Conservation (phyloP, 2,329 filamentous ascomycete species). For the Cladosporium halotolerans region DNA sequence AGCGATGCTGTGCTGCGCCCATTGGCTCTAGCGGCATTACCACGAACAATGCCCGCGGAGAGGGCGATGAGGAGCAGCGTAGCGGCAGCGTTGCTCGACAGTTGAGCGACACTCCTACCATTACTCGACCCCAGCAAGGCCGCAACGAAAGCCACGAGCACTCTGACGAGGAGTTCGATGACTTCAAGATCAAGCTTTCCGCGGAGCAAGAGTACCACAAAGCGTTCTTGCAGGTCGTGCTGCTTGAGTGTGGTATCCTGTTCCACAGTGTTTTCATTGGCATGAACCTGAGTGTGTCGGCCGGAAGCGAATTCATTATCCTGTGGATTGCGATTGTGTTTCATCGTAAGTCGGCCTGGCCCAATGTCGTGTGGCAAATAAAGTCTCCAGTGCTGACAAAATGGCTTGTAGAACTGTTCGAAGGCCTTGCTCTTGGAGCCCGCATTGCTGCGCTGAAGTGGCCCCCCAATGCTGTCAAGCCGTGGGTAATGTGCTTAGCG, state of each 20-base stretch:
- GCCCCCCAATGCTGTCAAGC: constrained; percentile 55
- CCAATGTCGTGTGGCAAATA: neutral
- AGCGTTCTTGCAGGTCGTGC: constrained; percentile 61
- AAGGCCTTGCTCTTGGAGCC: constrained; percentile 60
- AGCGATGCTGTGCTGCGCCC: constrained; percentile 7
- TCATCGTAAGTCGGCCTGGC: constrained; percentile 39
- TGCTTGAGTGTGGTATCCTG: constrained; percentile 67
- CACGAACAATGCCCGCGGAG: neutral
- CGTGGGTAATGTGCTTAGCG: constrained; percentile 59
- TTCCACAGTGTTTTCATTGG: constrained; percentile 70
- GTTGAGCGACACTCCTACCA: neutral
- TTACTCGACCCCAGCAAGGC: neutral
- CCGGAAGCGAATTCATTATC: constrained; percentile 55
- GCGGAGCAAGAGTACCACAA: constrained; percentile 45
- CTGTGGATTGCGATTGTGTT: constrained; percentile 61
- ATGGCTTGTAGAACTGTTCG: constrained; percentile 46
- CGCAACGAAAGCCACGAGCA: neutral
- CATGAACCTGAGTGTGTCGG: constrained; percentile 61
- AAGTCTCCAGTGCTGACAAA: neutral
- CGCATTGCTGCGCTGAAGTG: constrained; percentile 56
- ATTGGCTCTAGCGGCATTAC: neutral
- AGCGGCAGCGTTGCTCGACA: neutral
- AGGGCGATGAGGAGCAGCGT: neutral
- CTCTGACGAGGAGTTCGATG: constrained; percentile 16
- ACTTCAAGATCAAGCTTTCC: constrained; percentile 12